Evolutionary conservation across 257 asterid genomes (phyloP), one percentile per base, ranked within the genome.

Genomic region (Cynanchum wilfordii): DNA sequence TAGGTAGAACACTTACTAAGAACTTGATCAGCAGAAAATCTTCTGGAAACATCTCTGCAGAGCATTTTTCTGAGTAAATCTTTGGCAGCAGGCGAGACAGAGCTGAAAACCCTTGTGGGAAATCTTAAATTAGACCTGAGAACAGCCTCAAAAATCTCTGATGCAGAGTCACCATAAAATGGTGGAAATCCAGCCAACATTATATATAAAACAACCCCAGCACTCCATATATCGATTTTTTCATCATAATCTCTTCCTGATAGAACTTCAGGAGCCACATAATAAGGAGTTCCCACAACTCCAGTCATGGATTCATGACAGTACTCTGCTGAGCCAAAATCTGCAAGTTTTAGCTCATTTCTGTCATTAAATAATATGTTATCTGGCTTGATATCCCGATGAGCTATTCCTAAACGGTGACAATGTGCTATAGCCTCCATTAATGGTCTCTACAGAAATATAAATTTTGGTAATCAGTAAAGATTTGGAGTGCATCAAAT

Each of bases 361-460:
- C 66, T 73, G 71, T 76, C 57, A 78, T 79, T 83, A 87, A 85
- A 89, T 68, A 91, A 82, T 27, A 89, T 80, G 88, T 91, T 89
- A 16, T 89, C 97, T 0, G 93, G 96, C 62, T 91, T 91, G 63
- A 91, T 85, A 77, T 91, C 97, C 5, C 97, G 78, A 75, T 91
- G 97, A 44, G 91, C 91, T 10, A 89, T 77, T 62, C 95, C 93
- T 0, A 71, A 78, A 65, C 69, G 59, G 87, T 91, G 96, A 82
- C 95, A 88, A 73, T 88, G 95, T 27, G 90, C 84, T 75, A 91
- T 78, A 25, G 96, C 95, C 78, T 91, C 90, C 95, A 91, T 86
- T n/a, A 91, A 57, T 19, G 96, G 90, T 38, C 78, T 81, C 96
- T 90, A 55, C 38, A 68, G 42, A 36, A 24, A 30, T 5, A 40